phyloP scores from a whole-genome alignment of 2,329 filamentous ascomycete species.

The Phialocephala sp. region DNA sequence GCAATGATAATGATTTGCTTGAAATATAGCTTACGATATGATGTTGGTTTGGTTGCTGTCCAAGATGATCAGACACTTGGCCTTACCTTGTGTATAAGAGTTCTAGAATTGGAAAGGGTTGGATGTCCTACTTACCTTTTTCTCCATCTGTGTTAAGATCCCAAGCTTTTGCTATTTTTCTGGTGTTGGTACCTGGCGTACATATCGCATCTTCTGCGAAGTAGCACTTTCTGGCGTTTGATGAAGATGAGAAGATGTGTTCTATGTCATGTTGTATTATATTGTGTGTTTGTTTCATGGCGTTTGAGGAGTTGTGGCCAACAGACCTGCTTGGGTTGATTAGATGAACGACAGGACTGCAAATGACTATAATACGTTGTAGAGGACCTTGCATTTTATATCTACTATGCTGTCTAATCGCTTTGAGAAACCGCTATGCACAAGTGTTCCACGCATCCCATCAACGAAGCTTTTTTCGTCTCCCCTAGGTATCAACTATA shows the following conservation, averaged over 20 bases:
- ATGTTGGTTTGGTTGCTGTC: neutral
- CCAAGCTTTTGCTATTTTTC: neutral
- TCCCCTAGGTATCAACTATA: neutral
- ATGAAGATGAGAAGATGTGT: conserved; percentile 5
- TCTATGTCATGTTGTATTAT: neutral
- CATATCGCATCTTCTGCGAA: conserved; percentile 4
- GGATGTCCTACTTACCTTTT: neutral
- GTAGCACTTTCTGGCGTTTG: conserved; percentile 7
- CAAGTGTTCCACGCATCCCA: neutral
- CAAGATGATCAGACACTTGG: neutral
- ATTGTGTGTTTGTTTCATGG: neutral
- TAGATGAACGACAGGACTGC: neutral
- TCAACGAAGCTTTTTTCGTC: neutral
- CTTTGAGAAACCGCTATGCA: neutral
- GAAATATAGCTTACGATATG: neutral
- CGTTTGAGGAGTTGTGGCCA: neutral
- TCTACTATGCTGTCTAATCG: neutral
- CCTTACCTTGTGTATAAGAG: neutral
- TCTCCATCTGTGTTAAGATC: neutral
- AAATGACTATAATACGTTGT: neutral
- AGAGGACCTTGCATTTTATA: neutral
- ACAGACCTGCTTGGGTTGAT: neutral
- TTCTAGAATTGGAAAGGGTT: neutral
- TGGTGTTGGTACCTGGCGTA: conserved; percentile 1
- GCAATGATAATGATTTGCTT: conserved; percentile 17